phyloP scores from a whole-genome alignment of 768 basidiomycete species.

The Tricholoma sp. region DNA sequence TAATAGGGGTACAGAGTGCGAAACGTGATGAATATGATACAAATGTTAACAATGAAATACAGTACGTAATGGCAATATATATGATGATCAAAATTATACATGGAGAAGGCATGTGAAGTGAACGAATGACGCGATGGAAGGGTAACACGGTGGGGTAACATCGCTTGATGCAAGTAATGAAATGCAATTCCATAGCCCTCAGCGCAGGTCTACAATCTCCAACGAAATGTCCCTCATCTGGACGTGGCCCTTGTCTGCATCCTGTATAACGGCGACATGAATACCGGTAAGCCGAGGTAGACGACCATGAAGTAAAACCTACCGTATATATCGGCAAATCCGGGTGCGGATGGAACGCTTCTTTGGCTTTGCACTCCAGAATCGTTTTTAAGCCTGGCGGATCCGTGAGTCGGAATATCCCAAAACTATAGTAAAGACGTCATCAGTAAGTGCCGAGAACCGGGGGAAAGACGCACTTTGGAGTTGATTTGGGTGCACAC shows the following conservation, averaged over 20 bases:
- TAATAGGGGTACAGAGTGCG: no score
- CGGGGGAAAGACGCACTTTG: conserved; percentile 45
- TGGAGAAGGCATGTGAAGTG: neutral
- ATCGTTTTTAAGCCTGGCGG: conserved; percentile 78
- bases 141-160: neutral
- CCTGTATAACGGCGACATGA: conserved; percentile 35
- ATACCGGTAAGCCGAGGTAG: neutral
- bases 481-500: conserved; percentile 75
- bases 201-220: conserved; percentile 82
- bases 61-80: neutral
- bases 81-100: neutral
- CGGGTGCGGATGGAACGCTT: conserved; percentile 84
- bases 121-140: neutral
- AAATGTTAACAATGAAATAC: neutral
- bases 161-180: neutral
- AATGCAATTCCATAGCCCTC: neutral
- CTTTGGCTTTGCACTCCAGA: conserved; percentile 58
- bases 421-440: conserved; percentile 47
- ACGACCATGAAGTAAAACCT: conserved; percentile 22
- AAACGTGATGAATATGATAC: neutral
- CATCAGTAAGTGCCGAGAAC: neutral
- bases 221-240: conserved; percentile 66
- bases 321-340: conserved; percentile 85
- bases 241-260: conserved; percentile 83
- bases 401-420: conserved; percentile 86